Evolutionary conservation across 2,329 filamentous ascomycete species (phyloP).

Genomic region (Aspergillus pseudonomiae): DNA sequence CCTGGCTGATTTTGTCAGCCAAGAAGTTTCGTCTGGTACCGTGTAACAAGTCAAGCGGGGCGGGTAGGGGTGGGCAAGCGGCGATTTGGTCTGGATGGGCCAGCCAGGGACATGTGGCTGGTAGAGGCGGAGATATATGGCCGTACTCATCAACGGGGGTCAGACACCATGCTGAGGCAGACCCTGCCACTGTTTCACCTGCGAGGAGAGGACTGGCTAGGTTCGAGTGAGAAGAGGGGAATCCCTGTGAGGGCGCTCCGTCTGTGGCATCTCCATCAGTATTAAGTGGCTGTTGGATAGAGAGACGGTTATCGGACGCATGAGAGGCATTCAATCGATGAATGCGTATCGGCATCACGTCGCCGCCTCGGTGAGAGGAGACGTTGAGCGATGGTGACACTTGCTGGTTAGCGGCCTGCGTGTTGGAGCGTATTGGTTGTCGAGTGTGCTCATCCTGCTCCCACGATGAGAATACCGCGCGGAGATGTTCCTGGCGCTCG

Average conservation of each 20-base stretch:
- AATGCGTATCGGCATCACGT: neutral
- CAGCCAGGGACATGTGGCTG: conserved; percentile 5
- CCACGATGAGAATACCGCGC: neutral
- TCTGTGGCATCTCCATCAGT: neutral
- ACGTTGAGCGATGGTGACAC: neutral
- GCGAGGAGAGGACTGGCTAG: neutral
- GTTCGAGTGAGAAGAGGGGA: neutral
- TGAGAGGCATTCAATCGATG: neutral
- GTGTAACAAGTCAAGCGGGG: conserved; percentile 16
- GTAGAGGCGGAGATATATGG: neutral
- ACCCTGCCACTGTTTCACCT: neutral
- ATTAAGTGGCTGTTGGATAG: neutral
- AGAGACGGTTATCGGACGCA: neutral
- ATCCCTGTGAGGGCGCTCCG: neutral
- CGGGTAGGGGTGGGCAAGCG: conserved; percentile 7
- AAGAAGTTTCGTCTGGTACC: conserved; percentile 17
- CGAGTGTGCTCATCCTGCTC: neutral
- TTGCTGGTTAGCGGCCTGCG: neutral
- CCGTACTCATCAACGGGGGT: neutral
- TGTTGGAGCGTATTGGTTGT: neutral
- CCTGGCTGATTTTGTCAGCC: conserved; percentile 10
- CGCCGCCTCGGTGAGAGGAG: neutral
- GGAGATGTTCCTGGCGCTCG: neutral
- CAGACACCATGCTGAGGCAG: neutral
- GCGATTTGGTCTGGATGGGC: conserved; percentile 8